Conservation (phyloP, 441 rosid species). For the Flueggea neowawraea region DNA sequence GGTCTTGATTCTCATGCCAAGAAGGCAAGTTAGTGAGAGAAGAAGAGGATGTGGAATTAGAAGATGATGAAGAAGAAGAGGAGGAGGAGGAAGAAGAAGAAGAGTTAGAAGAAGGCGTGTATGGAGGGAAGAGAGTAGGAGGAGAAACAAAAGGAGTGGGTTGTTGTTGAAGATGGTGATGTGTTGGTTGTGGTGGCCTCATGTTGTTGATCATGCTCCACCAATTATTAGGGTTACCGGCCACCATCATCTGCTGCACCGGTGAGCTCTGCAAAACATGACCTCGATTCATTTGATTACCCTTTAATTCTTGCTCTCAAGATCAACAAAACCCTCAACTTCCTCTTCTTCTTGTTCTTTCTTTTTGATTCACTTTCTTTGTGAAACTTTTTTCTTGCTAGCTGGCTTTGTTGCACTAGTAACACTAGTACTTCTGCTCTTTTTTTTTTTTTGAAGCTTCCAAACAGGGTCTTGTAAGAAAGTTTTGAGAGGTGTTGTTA, state of each 20-base stretch:
- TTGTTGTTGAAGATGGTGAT: constrained; percentile 30
- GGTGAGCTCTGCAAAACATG: constrained; percentile 69
- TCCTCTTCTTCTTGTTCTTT: constrained; percentile 12
- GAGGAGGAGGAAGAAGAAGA: constrained; percentile 47
- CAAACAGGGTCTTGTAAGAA: constrained; percentile 43
- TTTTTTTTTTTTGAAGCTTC: constrained; percentile 24
- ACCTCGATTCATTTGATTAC: constrained; percentile 60
- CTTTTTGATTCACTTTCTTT: neutral
- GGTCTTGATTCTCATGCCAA: constrained; percentile 57
- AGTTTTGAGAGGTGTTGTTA: constrained; percentile 39
- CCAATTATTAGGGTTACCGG: constrained; percentile 80
- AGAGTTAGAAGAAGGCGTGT: constrained; percentile 42
- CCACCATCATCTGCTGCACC: constrained; percentile 81
- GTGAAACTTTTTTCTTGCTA: too few relatives aligned
- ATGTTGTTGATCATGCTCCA: constrained; percentile 62
- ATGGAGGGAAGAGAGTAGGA: constrained; percentile 43
- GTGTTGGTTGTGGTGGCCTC: constrained; percentile 49
- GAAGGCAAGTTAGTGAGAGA: constrained; percentile 15
- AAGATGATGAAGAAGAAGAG: neutral
- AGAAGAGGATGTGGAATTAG: neutral
- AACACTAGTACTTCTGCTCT: constrained; percentile 1
- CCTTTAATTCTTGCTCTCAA: constrained; percentile 1
- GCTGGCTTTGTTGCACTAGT: neutral
- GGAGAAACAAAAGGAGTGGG: constrained; percentile 38
- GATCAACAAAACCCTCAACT: too few relatives aligned